phyloP scores from a whole-genome alignment of 306 rosid species.

The Citrullus mucosospermus region DNA sequence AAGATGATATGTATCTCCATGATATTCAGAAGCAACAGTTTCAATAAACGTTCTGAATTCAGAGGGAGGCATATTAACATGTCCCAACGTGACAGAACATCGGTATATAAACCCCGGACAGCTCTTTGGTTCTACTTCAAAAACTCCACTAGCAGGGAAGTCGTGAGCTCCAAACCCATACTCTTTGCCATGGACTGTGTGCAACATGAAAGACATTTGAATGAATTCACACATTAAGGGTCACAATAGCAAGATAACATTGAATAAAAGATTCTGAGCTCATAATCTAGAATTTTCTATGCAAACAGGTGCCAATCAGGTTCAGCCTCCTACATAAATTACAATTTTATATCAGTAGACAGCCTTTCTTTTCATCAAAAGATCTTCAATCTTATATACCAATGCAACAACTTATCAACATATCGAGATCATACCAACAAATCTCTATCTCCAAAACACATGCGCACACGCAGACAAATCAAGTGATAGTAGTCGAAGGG shows the following conservation, averaged over 20 bases:
- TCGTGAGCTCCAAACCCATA: constrained; percentile 96
- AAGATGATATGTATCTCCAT: constrained; percentile 95
- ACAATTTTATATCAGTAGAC: no score
- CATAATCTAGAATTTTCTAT: not conserved
- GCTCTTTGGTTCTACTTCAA: constrained; percentile 80
- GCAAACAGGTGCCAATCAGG: not conserved
- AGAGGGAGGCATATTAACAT: constrained; percentile 28
- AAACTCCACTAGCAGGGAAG: constrained; percentile 85
- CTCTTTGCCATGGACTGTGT: constrained; percentile 83
- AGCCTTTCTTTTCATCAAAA: no score
- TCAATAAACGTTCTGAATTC: constrained; percentile 67
- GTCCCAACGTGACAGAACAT: constrained; percentile 60
- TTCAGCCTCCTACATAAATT: not conserved
- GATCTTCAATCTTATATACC: not conserved
- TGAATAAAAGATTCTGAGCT: not conserved
- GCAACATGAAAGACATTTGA: not conserved
- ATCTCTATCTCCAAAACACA: not conserved
- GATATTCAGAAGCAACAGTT: constrained; percentile 64
- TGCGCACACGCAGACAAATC: not conserved
- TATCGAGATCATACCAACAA: not conserved
- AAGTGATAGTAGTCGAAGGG: not conserved
- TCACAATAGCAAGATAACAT: not conserved
- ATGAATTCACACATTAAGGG: not conserved
- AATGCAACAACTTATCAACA: not conserved
- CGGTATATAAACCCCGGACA: constrained; percentile 88